These are phyloP conservation scores for Sclerotinia spermophila DNA, from an alignment of 2,329 filamentous ascomycete species.

Conservation along the genomic window DNA sequence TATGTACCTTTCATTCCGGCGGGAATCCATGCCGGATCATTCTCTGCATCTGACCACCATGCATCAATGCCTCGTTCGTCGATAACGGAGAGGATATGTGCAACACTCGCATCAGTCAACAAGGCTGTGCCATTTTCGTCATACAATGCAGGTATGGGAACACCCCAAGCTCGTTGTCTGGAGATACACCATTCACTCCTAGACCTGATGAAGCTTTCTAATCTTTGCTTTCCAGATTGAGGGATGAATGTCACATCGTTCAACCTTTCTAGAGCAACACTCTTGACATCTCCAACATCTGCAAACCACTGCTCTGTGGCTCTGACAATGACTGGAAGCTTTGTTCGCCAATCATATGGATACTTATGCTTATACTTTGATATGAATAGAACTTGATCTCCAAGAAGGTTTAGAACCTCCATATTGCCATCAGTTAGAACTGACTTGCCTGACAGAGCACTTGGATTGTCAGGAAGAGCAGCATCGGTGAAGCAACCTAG, in stretches of 20 bases:
- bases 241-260: constrained; percentile 75
- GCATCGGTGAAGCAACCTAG: constrained; percentile 76
- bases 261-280: constrained; percentile 66
- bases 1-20: constrained; percentile 58
- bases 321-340: constrained; percentile 82
- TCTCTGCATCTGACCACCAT: constrained; percentile 82
- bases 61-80: constrained; percentile 77
- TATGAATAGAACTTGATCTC: constrained; percentile 60
- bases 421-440: constrained; percentile 68
- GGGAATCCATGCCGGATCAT: constrained; percentile 76
- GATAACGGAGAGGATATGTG: constrained; percentile 79
- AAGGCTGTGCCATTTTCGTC: constrained; percentile 67
- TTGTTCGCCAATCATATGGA: constrained; percentile 96
- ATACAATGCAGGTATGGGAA: constrained; percentile 91
- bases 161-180: constrained; percentile 90
- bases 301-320: constrained; percentile 98
- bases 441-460: constrained; percentile 63
- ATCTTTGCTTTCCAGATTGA: constrained; percentile 64
- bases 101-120: constrained; percentile 74
- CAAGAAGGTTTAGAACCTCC: constrained; percentile 67
- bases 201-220: constrained; percentile 82
- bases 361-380: constrained; percentile 86
- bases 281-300: constrained; percentile 80
- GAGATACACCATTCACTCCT: constrained; percentile 98
- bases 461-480: constrained; percentile 68